These are phyloP conservation scores for Diospyros kaki DNA, from an alignment of 148 eudicot genomes.

Conservation along the genomic window DNA sequence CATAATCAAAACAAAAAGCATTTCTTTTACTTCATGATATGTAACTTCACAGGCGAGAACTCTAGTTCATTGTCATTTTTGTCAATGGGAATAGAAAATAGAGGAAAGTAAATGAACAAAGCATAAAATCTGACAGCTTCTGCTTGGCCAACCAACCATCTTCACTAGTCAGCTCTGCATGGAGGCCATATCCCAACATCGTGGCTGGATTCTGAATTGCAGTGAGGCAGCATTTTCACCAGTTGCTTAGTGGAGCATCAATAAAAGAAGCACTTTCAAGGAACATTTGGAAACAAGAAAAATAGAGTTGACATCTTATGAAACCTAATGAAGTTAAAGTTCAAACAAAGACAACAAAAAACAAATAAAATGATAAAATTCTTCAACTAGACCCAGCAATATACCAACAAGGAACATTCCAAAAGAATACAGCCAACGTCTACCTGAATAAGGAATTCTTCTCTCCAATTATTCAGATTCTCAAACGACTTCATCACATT, in stretches of 20 bases:
- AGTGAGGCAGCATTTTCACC: no score
- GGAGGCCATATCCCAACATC: not conserved
- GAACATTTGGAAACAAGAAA: no score
- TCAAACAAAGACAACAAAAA: not conserved
- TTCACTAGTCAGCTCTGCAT: not conserved
- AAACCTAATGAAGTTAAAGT: not conserved
- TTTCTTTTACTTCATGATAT: not conserved
- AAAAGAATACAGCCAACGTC: not conserved
- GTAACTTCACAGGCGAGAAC: no score
- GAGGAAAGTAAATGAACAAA: conserved; percentile 2
- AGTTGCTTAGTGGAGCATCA: no score
- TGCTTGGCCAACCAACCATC: not conserved
- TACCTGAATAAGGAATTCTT: conserved; percentile 92
- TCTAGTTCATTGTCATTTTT: not conserved
- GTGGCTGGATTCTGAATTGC: no score
- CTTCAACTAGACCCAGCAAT: not conserved
- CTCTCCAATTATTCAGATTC: conserved; percentile 80
- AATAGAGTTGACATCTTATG: not conserved
- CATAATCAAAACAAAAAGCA: not conserved
- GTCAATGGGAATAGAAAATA: not conserved
- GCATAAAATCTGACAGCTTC: not conserved
- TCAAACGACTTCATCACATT: conserved; percentile 88
- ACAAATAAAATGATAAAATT: not conserved
- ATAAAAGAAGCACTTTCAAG: no score
- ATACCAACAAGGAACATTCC: not conserved